phyloP scores from a whole-genome alignment of 441 rosid species.

The Adansonia rubrostipa region DNA sequence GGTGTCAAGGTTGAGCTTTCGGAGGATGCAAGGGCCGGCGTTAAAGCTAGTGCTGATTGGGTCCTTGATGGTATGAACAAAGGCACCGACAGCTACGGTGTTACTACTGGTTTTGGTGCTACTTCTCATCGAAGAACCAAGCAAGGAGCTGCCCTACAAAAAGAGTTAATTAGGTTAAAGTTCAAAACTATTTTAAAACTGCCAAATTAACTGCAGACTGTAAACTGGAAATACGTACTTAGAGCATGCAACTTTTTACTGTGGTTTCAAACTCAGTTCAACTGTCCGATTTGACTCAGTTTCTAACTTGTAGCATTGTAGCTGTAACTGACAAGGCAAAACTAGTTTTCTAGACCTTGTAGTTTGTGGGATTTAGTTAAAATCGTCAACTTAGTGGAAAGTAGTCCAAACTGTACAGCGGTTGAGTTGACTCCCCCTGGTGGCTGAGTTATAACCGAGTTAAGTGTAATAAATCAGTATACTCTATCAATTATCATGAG shows the following conservation, averaged over 20 bases:
- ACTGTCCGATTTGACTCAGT: neutral
- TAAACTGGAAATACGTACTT: neutral
- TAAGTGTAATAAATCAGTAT: neutral
- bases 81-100: constrained; percentile 62
- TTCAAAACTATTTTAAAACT: neutral
- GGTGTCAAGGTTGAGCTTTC: constrained; percentile 48
- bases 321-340: neutral
- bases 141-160: constrained; percentile 57
- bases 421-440: neutral
- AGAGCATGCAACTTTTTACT: neutral
- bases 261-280: neutral
- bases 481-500: neutral
- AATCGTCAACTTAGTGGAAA: neutral
- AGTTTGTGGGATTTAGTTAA: neutral
- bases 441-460: neutral
- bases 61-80: constrained; percentile 62
- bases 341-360: neutral
- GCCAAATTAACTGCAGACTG: neutral
- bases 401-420: neutral
- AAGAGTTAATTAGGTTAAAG: constrained; percentile 45
- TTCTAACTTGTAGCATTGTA: neutral
- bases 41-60: constrained; percentile 67
- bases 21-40: constrained; percentile 50
- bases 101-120: constrained; percentile 67
- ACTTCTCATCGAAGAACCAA: constrained; percentile 63